Percentiles rank a stretch among this genome's conserved stretches.
phyloP scores from a whole-genome alignment of 179 eudicot genomes.

The Sideroxylon spinosum region DNA sequence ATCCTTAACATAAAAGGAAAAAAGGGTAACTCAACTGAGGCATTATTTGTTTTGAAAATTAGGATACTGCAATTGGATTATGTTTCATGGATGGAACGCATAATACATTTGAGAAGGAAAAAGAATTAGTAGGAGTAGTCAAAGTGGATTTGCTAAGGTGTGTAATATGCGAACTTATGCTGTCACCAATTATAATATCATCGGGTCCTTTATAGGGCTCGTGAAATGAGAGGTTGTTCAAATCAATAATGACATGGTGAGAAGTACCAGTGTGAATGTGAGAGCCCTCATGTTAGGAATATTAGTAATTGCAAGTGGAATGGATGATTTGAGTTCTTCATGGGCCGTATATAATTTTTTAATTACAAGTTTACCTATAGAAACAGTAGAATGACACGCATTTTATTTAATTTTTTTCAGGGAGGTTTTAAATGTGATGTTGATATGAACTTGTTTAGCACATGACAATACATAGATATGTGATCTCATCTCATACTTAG shows the following conservation, averaged over 20 bases:
- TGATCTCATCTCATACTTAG: no score
- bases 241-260: slow-evolving; percentile 13
- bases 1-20: slow-evolving; percentile 11
- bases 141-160: not conserved
- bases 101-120: not conserved
- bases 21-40: not conserved
- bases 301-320: no score
- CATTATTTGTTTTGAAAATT: not conserved
- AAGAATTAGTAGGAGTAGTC: not conserved
- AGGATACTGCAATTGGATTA: not conserved
- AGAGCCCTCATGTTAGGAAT: no score
- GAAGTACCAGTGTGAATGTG: not conserved
- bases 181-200: slow-evolving; percentile 7
- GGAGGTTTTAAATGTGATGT: no score
- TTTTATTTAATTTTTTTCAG: no score
- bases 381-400: no score
- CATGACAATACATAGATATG: no score
- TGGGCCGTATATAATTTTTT: no score
- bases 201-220: not conserved
- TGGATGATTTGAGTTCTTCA: no score
- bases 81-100: not conserved
- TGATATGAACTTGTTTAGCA: no score
- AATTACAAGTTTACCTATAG: no score
- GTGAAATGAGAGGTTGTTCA: not conserved
- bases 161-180: not conserved